Evolutionary conservation across 148 eudicot genomes (phyloP), one percentile per base, ranked within the genome.

Genomic region (Camellia lanceoleosa): DNA sequence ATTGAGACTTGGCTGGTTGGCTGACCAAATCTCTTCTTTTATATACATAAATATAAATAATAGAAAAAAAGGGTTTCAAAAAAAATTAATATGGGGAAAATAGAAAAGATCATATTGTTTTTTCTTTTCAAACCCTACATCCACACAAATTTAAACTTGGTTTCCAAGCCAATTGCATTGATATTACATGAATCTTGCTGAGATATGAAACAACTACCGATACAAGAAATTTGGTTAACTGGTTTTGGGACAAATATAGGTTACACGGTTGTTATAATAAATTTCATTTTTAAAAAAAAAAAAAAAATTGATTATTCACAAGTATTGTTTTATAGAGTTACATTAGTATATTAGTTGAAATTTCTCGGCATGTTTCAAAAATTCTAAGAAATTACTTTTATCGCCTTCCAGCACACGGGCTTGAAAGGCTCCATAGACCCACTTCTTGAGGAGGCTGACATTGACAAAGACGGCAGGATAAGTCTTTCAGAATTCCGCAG

Each of bases 381-480:
- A 0, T 30, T 30, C 30, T 30, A 30, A 30, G 30, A 30, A 30
- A 30, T 30, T 30, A 30, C 30, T 30, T 30, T 43, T 16, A 38
- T 59, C 23, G 59, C 64, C 42, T 80, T 38, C 61, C 89, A 95
- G 99, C 97, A 95, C 77, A 88, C 97, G 0, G 94, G 99, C 7
- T 82, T 93, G 80, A 93, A 85, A 86, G 99, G 99, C 44, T 95
- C 97, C 7, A 88, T 95, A 67, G 93, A 93, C 68, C 97, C 99
- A 19, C 92, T 95, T 56, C 87, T 95, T 16, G 97, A 93, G 75
- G 99, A 93, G 84, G 97, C 97, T 8, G 99, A 93, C 76, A 83
- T 93, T 6, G 99, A 95, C 89, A 92, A 80, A 80, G 99, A 95
- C 41, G 99, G 98, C 51, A 93, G 77, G 84, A 95, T 95, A 83